These are phyloP conservation scores for Hammondia hammondi DNA, from an alignment of 169 alveolate genomes.

Conservation along the genomic window DNA sequence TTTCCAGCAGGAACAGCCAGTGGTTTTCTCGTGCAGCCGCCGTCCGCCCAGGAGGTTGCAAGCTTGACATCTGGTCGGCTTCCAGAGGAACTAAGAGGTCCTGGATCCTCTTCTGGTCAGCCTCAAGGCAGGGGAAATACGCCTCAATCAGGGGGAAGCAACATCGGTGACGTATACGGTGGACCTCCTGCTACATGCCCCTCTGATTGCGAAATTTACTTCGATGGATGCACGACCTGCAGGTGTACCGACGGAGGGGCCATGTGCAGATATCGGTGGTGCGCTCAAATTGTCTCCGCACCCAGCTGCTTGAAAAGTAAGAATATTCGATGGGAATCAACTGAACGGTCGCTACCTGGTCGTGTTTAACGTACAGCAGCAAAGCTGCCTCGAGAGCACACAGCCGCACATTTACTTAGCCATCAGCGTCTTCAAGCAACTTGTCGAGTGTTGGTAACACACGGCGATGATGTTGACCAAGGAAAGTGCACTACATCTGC, in stretches of 20 bases:
- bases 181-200: conserved; percentile 25
- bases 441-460: not conserved
- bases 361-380: not conserved
- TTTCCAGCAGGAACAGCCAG: too few relatives aligned
- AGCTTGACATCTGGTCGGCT: not conserved
- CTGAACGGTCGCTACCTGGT: not conserved
- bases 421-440: not conserved
- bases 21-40: not conserved
- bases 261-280: not conserved
- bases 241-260: not conserved
- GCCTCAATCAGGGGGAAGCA: not conserved
- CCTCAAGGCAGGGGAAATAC: not conserved
- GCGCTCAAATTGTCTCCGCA: not conserved
- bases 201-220: not conserved
- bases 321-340: not conserved
- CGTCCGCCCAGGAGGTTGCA: not conserved
- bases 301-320: conserved; percentile 27
- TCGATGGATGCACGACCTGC: conserved; percentile 31
- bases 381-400: not conserved
- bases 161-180: not conserved
- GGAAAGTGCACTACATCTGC: too few relatives aligned
- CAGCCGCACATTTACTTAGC: not conserved
- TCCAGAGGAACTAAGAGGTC: not conserved
- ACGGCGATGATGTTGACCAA: not conserved
- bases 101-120: not conserved